Evolutionary conservation across 2,329 filamentous ascomycete species (phyloP), one percentile per base, ranked within the genome.

Genomic region (Verticillium nonalfalfae): DNA sequence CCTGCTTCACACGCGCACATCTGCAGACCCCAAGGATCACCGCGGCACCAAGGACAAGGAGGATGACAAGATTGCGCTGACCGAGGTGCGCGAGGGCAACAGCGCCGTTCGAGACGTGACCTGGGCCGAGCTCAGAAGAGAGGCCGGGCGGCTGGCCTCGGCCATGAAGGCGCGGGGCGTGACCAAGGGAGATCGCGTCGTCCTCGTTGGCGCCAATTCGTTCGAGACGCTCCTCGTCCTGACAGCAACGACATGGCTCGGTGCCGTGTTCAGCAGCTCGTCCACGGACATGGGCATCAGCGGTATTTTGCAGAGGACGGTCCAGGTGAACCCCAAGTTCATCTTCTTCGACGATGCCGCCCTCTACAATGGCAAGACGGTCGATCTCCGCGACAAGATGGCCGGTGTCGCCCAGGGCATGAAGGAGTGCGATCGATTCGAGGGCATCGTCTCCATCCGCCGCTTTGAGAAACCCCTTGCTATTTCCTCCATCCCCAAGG

Each of bases 261-360:
- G 92, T 0, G 91, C 81, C 0, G 72, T 96, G 1, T 95, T 95
- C 71, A 90, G 86, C 66, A 90, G 85, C 57, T 88, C 85, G 59
- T 90, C 87, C 7, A 94, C 91, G 0, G 91, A 96, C 73, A 95
- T 95, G 88, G 91, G 91, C 0, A 86, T 88, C 14, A 87, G 88
- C 64, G 91, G 91, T 0, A 83, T 96, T 18, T 68, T 96, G 67
- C 90, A 95, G 73, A 79, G 91, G 38, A 79, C 90, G 33, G 75
- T 87, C 57, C 91, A 95, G 77, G 86, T 95, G 63, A 81, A 87
- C 66, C 91, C 92, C 3, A 88, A 85, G 73, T 90, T 85, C 70
- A 79, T 96, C n/a, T 95, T 96, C 70, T 87, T 94, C 69, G 92
- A 96, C 67, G 91, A 95, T 67, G 86, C 81, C 45, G 84, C 91